Base-by-base conservation (phyloP, 1,284 basidiomycete genomes). In the Heliocybe sulcata region DNA sequence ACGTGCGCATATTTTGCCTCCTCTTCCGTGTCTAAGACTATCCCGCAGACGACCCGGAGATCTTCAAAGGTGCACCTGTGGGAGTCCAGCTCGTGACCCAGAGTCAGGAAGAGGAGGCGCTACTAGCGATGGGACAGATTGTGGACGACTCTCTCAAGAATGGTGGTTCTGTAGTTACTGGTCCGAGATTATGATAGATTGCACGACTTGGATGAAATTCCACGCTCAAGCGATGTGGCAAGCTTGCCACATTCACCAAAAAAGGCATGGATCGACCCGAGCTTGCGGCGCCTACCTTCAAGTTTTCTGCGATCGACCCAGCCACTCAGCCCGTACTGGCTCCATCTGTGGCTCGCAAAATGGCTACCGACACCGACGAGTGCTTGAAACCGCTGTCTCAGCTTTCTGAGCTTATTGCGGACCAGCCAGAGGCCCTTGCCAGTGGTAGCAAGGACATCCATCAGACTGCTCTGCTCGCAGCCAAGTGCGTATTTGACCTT, bases 401-500 rank as follows among this genome's bases (percentile, higher is more conserved):
- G 49, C 73, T 90, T 35, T 77, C 85, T 6, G 67, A 67, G 22
- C 64, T 83, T 20, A 69, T 90, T 10, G 80, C 83, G 45, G 67
- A 73, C 27, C 73, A 72, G 35, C 75, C 77, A 42, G 82, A 85
- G 65, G 68, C 70, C 4, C 69, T 90, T 59, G 80, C 80, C 12
- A 65, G 68, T 8, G 85, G 86, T 29, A 83, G 77, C 66, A 65
- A 72, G 35, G 76, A 79, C 47, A 73, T 92, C 31, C 77, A 80
- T 22, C 64, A 70, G 50, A 77, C 81, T 54, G 87, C 91, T 19
- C 71, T 94, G 47, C 65, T 72, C 53, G 90, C 87, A 11, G 73
- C 86, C 29, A 91, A 92, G 73, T 83, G 80, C 64, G 71, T 92
- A 23, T 95, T 94, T 61, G 88, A 94, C 67, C 72, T 88, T 33